phyloP scores from a whole-genome alignment of 2,329 filamentous ascomycete species.

The Fusarium redolens region DNA sequence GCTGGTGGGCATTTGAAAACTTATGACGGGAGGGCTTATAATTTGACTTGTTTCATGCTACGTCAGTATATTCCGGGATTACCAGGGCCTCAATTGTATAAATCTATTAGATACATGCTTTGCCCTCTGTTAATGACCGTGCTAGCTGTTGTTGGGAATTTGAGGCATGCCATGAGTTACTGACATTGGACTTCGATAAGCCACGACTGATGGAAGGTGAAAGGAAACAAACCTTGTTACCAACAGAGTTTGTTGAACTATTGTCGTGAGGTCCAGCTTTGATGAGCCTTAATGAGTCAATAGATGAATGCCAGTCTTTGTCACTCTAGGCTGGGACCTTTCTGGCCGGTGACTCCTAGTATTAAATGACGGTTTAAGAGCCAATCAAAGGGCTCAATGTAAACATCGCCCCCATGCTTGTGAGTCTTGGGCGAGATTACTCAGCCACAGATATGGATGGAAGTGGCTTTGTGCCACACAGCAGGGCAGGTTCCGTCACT shows the following conservation, averaged over 20 bases:
- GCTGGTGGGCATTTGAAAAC: background rate
- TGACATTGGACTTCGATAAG: background rate
- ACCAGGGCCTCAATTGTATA: background rate
- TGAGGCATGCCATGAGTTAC: background rate
- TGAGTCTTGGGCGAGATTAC: slow-evolving; percentile 26
- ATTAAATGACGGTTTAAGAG: background rate
- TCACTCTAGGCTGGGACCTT: background rate
- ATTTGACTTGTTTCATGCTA: background rate
- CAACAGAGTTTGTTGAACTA: background rate
- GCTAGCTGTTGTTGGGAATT: background rate
- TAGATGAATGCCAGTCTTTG: background rate
- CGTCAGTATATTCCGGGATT: background rate
- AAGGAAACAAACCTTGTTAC: background rate
- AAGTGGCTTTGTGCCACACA: slow-evolving; percentile 20
- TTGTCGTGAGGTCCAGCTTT: background rate
- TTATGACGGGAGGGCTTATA: background rate
- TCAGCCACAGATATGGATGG: slow-evolving; percentile 22
- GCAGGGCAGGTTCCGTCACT: slow-evolving; percentile 23
- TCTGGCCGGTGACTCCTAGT: slow-evolving; percentile 32
- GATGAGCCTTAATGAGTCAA: slow-evolving; percentile 24
- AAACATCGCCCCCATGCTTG: background rate
- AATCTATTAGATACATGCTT: background rate
- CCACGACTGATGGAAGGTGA: background rate
- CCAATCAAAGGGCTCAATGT: slow-evolving; percentile 27
- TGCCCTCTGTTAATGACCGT: background rate